phyloP scores from a whole-genome alignment of 2,329 filamentous ascomycete genomes.

The Phyllachora maydis region DNA sequence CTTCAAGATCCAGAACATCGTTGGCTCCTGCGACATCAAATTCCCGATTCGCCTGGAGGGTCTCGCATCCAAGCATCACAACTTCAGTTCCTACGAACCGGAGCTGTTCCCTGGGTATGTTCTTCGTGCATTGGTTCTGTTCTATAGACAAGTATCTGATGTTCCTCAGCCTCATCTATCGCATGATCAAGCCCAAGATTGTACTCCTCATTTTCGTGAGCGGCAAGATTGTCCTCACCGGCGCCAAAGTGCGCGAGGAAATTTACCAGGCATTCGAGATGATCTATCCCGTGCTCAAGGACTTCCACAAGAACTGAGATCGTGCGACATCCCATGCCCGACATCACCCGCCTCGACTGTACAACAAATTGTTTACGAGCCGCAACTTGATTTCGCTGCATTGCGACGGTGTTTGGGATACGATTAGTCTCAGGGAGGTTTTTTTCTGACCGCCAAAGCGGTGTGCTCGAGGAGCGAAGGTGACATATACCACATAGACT shows the following conservation, averaged over 20 bases:
- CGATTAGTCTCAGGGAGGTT: no score
- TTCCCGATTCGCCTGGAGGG: slow-evolving; percentile 96
- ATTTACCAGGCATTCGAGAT: slow-evolving; percentile 94
- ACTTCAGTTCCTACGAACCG: slow-evolving; percentile 97
- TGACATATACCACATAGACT: no score
- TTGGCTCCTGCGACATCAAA: slow-evolving; percentile 97
- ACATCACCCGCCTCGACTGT: slow-evolving; percentile 1
- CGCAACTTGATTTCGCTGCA: no score
- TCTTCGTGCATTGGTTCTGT: no score
- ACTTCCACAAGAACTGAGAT: slow-evolving; percentile 10
- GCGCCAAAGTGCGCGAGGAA: slow-evolving; percentile 94
- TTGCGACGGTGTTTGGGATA: no score
- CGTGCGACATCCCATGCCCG: no score
- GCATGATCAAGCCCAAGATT: slow-evolving; percentile 99
- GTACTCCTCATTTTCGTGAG: slow-evolving; percentile 95
- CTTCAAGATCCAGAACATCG: slow-evolving; percentile 99
- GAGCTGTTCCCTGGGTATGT: slow-evolving; percentile 97
- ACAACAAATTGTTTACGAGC: slow-evolving; percentile 4
- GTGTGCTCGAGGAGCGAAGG: no score
- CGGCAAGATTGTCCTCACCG: slow-evolving; percentile 94
- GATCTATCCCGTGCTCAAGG: slow-evolving; percentile 86
- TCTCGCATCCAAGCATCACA: slow-evolving; percentile 90
- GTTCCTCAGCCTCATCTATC: slow-evolving; percentile 98
- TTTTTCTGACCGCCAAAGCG: no score
- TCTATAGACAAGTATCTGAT: no score